Evolutionary conservation across 345 rosid species (phyloP), one percentile per base, ranked within the genome.

Genomic region (Acer negundo): DNA sequence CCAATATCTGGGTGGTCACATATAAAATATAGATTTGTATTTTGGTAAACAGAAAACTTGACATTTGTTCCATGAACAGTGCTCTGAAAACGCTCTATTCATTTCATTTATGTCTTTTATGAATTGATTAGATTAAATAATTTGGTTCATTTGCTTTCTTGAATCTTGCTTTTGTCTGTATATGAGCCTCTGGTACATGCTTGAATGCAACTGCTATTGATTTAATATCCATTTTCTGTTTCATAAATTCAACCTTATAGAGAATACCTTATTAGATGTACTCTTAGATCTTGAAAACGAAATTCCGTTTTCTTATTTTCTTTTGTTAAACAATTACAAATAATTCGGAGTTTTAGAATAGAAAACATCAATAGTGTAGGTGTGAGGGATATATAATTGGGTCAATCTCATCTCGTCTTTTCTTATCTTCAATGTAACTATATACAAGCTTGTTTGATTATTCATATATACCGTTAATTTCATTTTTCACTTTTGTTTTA

Each of bases 51-150:
- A 10, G 72, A 59, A 64, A 23, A 24, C 75, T 62, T 51, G 51
- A 51, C 69, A 31, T 69, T 62, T 69, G 56, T 58, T 26, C 69
- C 61, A n/a, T 31, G 31, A n/a, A n/a, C 75, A 58, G 75, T n/a
- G 8, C 3, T 20, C 8, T 38, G 28, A 35, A 16, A 61, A 22
- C 23, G 16, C 8, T 59, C 38, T 73, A 15, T 38, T 12, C 20
- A 61, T 22, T 40, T 59, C 67, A 44, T 26, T 61, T 59, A 15
- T 62, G 13, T 2, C 38, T 56, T 19, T 63, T 12, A 19, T 19
- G 47, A 62, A 24, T 56, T 2, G 22, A 59, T 31, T 16, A 53
- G 10, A 71, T 26, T 11, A 19, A 71, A 10, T 22, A 40, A 73
- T 73, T 12, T 13, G 28, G 7, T 7, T 59, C 10, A 6, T 73